Evolutionary conservation across 139 green algal genomes (phyloP).

Genomic region (Chlamydomonas sphaeroides): DNA sequence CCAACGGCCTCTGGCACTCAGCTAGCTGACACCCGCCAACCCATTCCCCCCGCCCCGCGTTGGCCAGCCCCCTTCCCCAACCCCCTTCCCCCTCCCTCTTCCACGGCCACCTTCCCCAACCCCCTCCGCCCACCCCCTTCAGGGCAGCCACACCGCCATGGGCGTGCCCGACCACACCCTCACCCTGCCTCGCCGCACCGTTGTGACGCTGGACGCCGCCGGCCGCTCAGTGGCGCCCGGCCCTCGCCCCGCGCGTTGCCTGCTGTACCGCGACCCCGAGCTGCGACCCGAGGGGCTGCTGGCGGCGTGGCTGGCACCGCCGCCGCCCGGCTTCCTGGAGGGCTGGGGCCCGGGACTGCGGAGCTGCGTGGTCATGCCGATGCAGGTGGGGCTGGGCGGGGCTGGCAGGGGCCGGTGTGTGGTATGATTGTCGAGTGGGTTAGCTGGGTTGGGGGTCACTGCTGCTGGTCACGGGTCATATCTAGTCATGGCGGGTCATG

Average conservation of each 20-base stretch:
- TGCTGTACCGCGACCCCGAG: slow-evolving; percentile 29
- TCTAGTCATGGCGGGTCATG: too few relatives aligned
- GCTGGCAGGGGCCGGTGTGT: too few relatives aligned
- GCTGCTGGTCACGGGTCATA: too few relatives aligned
- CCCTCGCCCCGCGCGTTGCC: not conserved
- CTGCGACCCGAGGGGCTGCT: not conserved
- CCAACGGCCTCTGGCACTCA: too few relatives aligned
- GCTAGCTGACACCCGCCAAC: too few relatives aligned
- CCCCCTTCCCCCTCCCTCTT: too few relatives aligned
- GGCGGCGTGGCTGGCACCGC: slow-evolving; percentile 20
- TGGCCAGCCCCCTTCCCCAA: too few relatives aligned
- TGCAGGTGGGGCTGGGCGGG: not conserved
- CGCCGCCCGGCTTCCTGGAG: not conserved
- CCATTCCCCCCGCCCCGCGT: too few relatives aligned
- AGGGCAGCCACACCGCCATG: not conserved
- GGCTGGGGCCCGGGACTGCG: not conserved
- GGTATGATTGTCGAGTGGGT: too few relatives aligned
- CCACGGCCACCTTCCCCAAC: not conserved
- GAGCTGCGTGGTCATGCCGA: not conserved
- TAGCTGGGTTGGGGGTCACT: too few relatives aligned
- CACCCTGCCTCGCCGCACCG: not conserved
- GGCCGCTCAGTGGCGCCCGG: not conserved
- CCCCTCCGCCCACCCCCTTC: not conserved
- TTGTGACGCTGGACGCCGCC: not conserved
- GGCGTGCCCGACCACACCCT: slow-evolving; percentile 24